Percentiles rank a stretch among this genome's conserved stretches.
Conservation (phyloP, 75 land plant species). For the Pinus tabuliformis region DNA sequence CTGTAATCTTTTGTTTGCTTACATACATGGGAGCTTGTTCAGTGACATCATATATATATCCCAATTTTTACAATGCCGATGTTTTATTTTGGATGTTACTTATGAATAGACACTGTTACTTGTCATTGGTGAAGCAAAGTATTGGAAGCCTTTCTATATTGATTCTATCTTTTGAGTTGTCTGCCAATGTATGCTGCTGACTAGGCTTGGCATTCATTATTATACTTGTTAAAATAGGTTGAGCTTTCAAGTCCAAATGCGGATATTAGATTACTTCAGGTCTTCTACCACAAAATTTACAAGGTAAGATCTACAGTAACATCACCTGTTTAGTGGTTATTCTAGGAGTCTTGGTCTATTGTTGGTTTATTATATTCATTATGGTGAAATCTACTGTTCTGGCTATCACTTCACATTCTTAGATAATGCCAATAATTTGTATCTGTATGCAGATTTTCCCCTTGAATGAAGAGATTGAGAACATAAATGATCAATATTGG, state of each 20-base stretch:
- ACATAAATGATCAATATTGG: conserved; percentile 38
- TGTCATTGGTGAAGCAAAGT: neutral
- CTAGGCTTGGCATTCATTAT: neutral
- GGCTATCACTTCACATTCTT: neutral
- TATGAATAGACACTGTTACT: neutral
- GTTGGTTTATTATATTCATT: too few species aligned
- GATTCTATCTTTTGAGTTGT: neutral
- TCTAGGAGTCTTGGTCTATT: too few species aligned
- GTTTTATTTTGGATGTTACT: neutral
- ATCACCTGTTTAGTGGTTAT: too few species aligned
- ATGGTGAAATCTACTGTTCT: too few species aligned
- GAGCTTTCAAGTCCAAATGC: conserved; percentile 92
- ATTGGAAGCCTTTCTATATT: neutral
- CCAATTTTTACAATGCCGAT: too few species aligned
- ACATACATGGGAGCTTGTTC: too few species aligned
- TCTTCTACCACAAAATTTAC: conserved; percentile 95
- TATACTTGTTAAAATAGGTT: conserved; percentile 41
- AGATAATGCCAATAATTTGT: neutral
- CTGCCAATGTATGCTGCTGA: neutral
- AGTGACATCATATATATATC: too few species aligned
- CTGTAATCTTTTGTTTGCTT: too few species aligned
- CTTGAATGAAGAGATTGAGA: conserved; percentile 31
- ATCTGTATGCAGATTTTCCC: conserved; percentile 21
- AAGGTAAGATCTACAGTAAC: conserved; percentile 47
- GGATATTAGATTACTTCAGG: conserved; percentile 89